A percentile compares a stretch with the other conserved stretches of the same genome.
phyloP scores from a whole-genome alignment of 2,329 filamentous ascomycete species.

The Hypomyces rosellus region DNA sequence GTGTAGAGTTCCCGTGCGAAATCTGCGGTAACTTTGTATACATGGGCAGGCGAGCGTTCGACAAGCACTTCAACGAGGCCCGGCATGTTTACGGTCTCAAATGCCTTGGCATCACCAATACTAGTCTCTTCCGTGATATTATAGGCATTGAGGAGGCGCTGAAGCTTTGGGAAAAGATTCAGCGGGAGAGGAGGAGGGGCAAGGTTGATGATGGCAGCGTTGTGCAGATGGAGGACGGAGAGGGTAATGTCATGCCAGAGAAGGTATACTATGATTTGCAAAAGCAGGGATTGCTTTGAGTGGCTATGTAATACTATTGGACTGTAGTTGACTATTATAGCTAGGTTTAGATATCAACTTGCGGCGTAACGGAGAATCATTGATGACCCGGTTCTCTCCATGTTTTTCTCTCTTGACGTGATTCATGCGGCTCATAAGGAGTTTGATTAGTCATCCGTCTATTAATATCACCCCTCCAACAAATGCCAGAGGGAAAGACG shows the following conservation, averaged over 20 bases:
- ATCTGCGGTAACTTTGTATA: conserved; percentile 99
- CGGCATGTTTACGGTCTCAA: conserved; percentile 90
- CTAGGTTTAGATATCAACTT: not conserved
- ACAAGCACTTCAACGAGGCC: conserved; percentile 97
- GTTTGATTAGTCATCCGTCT: not conserved
- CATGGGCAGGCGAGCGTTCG: conserved; percentile 91
- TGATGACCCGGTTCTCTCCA: not conserved
- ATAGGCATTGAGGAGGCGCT: conserved; percentile 85
- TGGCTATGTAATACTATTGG: not conserved
- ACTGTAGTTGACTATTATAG: not conserved
- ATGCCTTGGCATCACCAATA: conserved; percentile 88
- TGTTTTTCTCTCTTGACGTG: not conserved
- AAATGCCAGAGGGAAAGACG: not conserved
- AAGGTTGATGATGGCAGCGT: conserved; percentile 73
- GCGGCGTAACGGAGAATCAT: no score
- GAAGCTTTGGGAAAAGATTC: conserved; percentile 87
- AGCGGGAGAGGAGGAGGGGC: conserved; percentile 73
- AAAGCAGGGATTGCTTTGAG: conserved; percentile 77
- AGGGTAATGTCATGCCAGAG: conserved; percentile 98
- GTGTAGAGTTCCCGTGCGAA: conserved; percentile 91
- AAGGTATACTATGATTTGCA: conserved; percentile 95
- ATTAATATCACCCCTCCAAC: not conserved
- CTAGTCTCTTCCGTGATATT: conserved; percentile 87
- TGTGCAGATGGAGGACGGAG: conserved; percentile 96
- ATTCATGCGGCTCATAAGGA: not conserved